phyloP scores from a whole-genome alignment of 164 flowering plant species.

The Amborella trichopoda region DNA sequence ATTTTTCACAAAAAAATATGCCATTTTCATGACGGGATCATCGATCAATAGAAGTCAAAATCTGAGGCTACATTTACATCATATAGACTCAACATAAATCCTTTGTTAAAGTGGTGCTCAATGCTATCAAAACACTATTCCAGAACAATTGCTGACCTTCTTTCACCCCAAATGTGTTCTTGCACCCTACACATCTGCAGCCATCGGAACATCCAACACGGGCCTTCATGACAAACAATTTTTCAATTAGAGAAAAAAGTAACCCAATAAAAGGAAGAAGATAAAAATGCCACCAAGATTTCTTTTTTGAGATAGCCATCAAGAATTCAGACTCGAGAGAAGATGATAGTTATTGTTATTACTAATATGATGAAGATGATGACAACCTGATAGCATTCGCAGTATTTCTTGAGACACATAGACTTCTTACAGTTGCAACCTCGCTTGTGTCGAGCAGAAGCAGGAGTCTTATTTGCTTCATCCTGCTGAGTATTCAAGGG shows the following conservation, averaged over 20 bases:
- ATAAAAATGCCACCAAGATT: no score
- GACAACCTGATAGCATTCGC: constrained; percentile 97
- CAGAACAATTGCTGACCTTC: constrained; percentile 45
- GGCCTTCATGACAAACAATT: constrained; percentile 42
- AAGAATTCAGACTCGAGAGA: no score
- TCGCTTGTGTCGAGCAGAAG: constrained; percentile 92
- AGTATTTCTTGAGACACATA: constrained; percentile 86
- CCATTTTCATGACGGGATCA: no score
- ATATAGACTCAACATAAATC: not conserved
- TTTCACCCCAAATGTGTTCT: constrained; percentile 61
- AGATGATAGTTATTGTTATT: no score
- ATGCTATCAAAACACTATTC: not conserved
- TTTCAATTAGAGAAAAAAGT: no score
- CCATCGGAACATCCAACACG: constrained; percentile 93
- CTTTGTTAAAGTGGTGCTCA: no score
- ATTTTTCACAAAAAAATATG: no score
- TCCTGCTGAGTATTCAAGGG: constrained; percentile 65
- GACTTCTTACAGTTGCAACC: constrained; percentile 99
- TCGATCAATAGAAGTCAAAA: not conserved
- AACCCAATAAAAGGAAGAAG: no score
- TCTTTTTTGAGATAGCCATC: no score
- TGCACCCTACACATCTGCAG: constrained; percentile 97
- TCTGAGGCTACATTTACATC: not conserved
- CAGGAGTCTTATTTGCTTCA: constrained; percentile 70
- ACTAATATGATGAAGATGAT: no score